Conservation (phyloP, 768 basidiomycete genomes). For the Psilocybe cyanescens region DNA sequence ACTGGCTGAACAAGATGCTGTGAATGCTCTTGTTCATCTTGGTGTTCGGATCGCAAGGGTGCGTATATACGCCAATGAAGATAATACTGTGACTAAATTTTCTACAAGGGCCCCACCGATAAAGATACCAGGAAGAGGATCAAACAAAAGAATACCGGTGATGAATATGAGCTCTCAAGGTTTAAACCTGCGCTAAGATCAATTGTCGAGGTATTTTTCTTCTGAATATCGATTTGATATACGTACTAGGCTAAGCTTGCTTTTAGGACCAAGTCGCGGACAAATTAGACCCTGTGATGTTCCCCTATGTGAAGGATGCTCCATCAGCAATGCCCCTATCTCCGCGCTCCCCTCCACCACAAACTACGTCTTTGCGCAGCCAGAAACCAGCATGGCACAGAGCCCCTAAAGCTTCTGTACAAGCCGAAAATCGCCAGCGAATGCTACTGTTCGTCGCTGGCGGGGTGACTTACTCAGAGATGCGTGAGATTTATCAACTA, state of each 20-base stretch:
- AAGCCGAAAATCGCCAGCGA: constrained; percentile 67
- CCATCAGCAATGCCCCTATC: constrained; percentile 54
- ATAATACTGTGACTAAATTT: background rate
- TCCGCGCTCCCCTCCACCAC: constrained; percentile 56
- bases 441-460: constrained; percentile 91
- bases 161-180: constrained; percentile 95
- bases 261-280: constrained; percentile 79
- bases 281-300: constrained; percentile 76
- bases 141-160: constrained; percentile 80
- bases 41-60: constrained; percentile 88
- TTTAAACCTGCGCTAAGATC: constrained; percentile 84
- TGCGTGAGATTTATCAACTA: constrained; percentile 84
- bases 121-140: constrained; percentile 80
- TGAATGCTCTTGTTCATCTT: constrained; percentile 83
- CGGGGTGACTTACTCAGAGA: constrained; percentile 95
- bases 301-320: constrained; percentile 90
- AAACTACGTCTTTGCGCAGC: constrained; percentile 80
- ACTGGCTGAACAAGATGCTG: constrained; percentile 89
- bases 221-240: background rate
- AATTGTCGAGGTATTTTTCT: constrained; percentile 72
- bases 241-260: background rate
- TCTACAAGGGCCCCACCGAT: constrained; percentile 67
- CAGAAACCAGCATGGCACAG: constrained; percentile 91
- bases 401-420: constrained; percentile 55
- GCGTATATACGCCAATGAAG: constrained; percentile 23